Conservation (phyloP, 495 filamentous ascomycete genomes). For the Xanthoparmelia taractica region DNA sequence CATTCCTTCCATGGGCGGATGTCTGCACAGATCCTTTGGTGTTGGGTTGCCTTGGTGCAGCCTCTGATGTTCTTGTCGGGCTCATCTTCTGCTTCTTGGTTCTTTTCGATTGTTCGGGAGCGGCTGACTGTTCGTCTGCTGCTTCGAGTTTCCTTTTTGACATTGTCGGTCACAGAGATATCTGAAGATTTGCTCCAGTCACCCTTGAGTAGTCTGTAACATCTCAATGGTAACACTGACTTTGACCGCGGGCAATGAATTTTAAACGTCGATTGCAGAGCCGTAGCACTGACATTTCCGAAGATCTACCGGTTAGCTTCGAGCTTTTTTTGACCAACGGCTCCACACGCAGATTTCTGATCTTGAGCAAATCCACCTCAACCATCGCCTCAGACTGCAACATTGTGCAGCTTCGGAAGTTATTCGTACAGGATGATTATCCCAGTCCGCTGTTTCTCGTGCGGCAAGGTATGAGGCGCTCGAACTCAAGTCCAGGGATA, state of each 20-base stretch:
- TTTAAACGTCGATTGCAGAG: neutral
- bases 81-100: constrained; percentile 10
- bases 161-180: neutral
- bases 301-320: neutral
- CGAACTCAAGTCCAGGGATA: neutral
- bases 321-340: neutral
- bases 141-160: constrained; percentile 4
- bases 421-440: constrained; percentile 71
- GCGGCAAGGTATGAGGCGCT: constrained; percentile 73
- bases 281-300: neutral
- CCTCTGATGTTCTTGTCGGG: neutral
- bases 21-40: neutral
- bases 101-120: neutral
- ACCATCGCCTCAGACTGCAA: neutral
- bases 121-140: constrained; percentile 1
- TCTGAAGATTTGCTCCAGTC: neutral
- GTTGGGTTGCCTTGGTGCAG: neutral
- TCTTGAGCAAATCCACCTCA: neutral
- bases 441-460: constrained; percentile 95
- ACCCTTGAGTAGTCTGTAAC: neutral
- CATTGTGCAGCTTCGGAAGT: neutral
- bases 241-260: neutral
- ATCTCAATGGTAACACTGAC: neutral
- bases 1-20: neutral
- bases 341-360: too few relatives aligned